These are phyloP conservation scores for Euphrasia confusa DNA, from an alignment of 257 asterid species.

Conservation along the genomic window DNA sequence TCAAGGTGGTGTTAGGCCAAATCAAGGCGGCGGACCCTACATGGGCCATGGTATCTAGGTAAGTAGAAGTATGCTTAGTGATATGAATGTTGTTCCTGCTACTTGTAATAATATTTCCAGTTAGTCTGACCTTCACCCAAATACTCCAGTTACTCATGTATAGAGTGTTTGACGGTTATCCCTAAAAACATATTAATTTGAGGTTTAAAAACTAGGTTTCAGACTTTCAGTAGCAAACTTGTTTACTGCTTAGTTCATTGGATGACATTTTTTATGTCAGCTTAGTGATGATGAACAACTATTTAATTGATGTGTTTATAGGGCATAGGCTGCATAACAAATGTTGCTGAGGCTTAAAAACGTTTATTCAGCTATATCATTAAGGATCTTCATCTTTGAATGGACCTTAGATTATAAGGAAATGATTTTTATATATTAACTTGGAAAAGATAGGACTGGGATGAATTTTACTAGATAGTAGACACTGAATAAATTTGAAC, in stretches of 20 bases:
- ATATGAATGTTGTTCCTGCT: neutral
- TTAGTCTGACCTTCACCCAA: constrained; percentile 4
- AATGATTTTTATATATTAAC: neutral
- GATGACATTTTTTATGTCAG: no score
- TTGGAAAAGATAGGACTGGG: neutral
- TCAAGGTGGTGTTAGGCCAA: constrained; percentile 75
- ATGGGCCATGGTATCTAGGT: constrained; percentile 88
- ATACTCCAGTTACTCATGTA: neutral
- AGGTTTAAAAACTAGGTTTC: neutral
- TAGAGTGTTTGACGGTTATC: neutral
- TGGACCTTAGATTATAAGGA: neutral
- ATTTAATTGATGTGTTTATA: no score
- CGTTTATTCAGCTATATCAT: no score
- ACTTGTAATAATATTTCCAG: neutral
- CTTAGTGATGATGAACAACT: no score
- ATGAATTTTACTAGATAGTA: neutral
- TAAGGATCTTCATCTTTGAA: neutral
- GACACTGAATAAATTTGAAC: neutral
- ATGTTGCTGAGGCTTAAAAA: no score
- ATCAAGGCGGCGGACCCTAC: constrained; percentile 90
- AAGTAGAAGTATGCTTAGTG: constrained; percentile 30
- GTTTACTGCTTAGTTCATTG: no score
- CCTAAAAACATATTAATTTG: neutral
- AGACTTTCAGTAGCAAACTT: neutral
- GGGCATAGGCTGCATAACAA: no score